phyloP scores from a whole-genome alignment of 768 basidiomycete species.

The Xerocomellus dryophilus region DNA sequence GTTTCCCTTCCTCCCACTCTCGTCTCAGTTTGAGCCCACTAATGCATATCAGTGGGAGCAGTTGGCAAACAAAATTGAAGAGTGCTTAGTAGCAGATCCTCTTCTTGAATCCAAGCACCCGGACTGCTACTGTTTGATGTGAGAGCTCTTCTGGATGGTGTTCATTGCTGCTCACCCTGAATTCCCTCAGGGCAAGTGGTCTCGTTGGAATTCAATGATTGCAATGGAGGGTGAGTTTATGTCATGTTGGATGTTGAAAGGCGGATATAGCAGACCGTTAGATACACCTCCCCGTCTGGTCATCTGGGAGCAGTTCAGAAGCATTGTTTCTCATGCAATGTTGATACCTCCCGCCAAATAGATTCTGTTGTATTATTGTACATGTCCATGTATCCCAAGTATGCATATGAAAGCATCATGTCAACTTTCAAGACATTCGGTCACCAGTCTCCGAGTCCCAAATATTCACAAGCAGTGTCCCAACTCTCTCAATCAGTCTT shows the following conservation, averaged over 20 bases:
- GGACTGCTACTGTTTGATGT: not conserved
- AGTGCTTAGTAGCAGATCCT: not conserved
- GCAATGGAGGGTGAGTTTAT: not conserved
- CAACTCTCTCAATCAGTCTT: too few species aligned
- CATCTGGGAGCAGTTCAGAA: not conserved
- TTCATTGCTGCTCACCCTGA: not conserved
- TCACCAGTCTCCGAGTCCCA: too few species aligned
- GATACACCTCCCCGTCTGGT: not conserved
- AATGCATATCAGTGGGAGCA: not conserved
- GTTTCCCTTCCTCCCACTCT: not conserved
- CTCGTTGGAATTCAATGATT: not conserved
- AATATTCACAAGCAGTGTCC: too few species aligned
- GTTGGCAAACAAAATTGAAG: not conserved
- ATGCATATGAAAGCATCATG: too few species aligned
- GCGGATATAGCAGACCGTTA: not conserved
- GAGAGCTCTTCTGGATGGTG: not conserved
- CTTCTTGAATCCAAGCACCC: not conserved
- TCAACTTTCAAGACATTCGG: too few species aligned
- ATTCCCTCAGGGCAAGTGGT: not conserved
- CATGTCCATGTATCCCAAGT: too few species aligned
- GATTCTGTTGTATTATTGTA: not conserved
- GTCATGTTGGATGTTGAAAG: not conserved
- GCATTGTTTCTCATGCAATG: not conserved
- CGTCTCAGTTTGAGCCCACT: not conserved
- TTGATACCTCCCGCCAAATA: not conserved